These are phyloP conservation scores for Neurospora sp. DNA, from an alignment of 495 filamentous ascomycete species.

Conservation along the genomic window DNA sequence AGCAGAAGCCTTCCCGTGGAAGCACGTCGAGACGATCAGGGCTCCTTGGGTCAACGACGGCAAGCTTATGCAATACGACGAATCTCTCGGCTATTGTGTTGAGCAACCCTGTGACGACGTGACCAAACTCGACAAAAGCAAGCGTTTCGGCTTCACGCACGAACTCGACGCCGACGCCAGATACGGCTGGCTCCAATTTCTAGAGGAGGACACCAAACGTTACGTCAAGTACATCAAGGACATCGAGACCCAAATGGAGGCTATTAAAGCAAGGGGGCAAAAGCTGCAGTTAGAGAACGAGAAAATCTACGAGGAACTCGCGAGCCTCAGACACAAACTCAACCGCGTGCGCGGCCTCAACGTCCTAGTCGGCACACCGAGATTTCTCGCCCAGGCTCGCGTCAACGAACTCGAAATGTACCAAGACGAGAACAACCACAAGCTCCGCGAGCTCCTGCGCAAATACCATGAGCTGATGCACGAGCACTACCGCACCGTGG, in stretches of 20 bases:
- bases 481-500: too few species aligned
- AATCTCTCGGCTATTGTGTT: neutral
- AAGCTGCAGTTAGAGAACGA: neutral
- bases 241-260: neutral
- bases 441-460: neutral
- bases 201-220: neutral
- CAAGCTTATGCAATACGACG: neutral
- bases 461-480: too few species aligned
- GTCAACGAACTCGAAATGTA: neutral
- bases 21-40: neutral
- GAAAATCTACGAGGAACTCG: neutral
- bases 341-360: neutral
- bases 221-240: neutral
- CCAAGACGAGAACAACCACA: neutral
- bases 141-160: neutral
- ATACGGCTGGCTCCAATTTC: neutral
- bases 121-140: neutral
- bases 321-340: neutral
- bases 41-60: neutral
- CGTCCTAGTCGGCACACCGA: neutral
- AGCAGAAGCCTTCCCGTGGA: neutral
- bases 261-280: neutral
- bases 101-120: neutral
- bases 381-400: neutral
- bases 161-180: neutral